Evolutionary conservation across 2,329 filamentous ascomycete species (phyloP).

Genomic region (Periglandula ipomoeae): DNA sequence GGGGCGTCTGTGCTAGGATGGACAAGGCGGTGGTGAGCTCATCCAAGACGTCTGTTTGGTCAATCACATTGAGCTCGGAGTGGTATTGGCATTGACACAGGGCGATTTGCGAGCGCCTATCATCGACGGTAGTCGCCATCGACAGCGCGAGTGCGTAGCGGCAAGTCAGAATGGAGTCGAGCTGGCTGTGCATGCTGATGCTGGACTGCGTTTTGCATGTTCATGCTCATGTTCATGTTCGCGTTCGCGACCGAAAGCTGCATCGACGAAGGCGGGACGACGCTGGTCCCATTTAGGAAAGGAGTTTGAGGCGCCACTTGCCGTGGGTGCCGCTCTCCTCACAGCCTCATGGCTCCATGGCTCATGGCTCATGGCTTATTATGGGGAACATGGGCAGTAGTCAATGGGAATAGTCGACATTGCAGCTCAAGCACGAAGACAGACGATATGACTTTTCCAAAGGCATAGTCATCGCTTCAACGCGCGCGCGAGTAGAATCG

Average conservation of each 20-base stretch:
- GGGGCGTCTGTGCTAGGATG: background rate
- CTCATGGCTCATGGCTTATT: too few species aligned
- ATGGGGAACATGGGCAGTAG: too few species aligned
- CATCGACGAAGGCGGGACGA: too few species aligned
- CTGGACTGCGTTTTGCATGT: background rate
- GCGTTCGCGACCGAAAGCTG: background rate
- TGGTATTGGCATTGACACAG: background rate
- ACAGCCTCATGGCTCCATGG: background rate
- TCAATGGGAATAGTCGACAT: too few species aligned
- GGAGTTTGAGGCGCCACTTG: conserved; percentile 4
- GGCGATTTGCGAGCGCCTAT: too few species aligned
- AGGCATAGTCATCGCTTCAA: too few species aligned
- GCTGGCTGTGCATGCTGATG: background rate
- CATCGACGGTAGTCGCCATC: too few species aligned
- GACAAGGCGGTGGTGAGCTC: background rate
- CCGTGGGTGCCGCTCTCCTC: background rate
- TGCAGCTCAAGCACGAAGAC: too few species aligned
- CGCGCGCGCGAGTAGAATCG: too few species aligned
- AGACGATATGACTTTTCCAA: too few species aligned
- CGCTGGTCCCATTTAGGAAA: conserved; percentile 8
- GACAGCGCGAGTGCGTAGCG: too few species aligned
- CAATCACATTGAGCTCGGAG: background rate
- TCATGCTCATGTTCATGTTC: too few species aligned
- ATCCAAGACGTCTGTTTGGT: background rate
- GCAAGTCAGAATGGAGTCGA: background rate